Base-by-base conservation (phyloP, 2,329 filamentous ascomycete species). In the Tolypocladium nubicola region DNA sequence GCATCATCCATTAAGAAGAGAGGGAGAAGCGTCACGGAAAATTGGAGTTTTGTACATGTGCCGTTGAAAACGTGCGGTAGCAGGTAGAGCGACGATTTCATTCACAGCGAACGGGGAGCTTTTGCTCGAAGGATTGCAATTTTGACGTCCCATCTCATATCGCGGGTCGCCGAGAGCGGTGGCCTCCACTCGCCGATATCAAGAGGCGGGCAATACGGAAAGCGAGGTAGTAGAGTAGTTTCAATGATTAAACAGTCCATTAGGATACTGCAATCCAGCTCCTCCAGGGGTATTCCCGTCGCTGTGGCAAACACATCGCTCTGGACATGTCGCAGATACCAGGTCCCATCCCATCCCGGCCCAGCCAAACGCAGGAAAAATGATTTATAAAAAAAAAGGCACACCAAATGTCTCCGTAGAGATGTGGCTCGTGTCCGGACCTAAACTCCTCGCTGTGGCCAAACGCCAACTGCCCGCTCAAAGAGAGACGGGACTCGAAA, bases 281-380 rank as follows among this genome's bases (percentile, higher is more conserved):
- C 53, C 53, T 45, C 35, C 35, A 30, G 39, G 55, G 53, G 49
- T 56, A 56, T 57, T 50, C 33, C 56, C 53, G 53, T 57, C 52
- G 38, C 52, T 30, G 38, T 40, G n/a, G 35, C 47, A 50, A 19
- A 40, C 35, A 19, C 21, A 37, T 30, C 52, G 23, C 52, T 37
- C 30, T 7, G 30, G 47, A 52, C 30, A 16, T 52, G 47, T 13
- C 14, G 47, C 47, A 47, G 21, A 26, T 47, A 47, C 23, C 43
- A 21, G 37, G 19, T 19, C 33, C n/a, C 50, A 26, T 53, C 10
- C 2, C 10, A 8, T 53, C 10, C 2, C 10, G 4, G 26, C 26
- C 26, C 26, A 6, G 11, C 11, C 30, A 52, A 52, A 52, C 21
- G 47, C 47, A 21, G 47, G 10, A 35, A 33, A 26, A 26, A 26